Conservation (phyloP, 805 yeast species). For the Nakazawaea siamensis region DNA sequence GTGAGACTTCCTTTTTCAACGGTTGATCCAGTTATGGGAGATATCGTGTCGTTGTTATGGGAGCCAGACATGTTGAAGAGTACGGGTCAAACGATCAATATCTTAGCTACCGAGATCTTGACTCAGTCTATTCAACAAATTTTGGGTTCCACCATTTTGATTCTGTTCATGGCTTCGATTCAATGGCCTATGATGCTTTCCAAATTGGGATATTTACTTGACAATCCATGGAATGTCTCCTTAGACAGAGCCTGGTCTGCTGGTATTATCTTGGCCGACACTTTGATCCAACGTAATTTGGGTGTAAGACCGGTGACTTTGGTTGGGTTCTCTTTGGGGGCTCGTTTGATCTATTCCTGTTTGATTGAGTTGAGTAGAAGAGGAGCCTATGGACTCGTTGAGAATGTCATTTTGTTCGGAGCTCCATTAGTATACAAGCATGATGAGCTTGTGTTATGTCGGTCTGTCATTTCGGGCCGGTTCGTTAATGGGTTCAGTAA, state of each 20-base stretch:
- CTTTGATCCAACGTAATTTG: slow-evolving; percentile 74
- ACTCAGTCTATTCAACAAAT: slow-evolving; percentile 93
- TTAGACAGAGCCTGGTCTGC: slow-evolving; percentile 97
- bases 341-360: slow-evolving; percentile 87
- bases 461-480: slow-evolving; percentile 83
- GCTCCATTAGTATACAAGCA: slow-evolving; percentile 74
- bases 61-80: slow-evolving; percentile 96
- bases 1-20: slow-evolving; percentile 94
- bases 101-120: slow-evolving; percentile 88
- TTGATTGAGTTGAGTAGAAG: slow-evolving; percentile 74
- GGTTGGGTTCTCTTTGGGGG: slow-evolving; percentile 90
- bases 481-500: slow-evolving; percentile 86
- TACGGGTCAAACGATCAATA: slow-evolving; percentile 92
- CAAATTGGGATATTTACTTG: slow-evolving; percentile 80
- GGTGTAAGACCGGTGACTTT: slow-evolving; percentile 90
- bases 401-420: slow-evolving; percentile 83
- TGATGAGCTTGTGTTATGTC: slow-evolving; percentile 70
- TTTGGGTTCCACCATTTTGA: slow-evolving; percentile 81
- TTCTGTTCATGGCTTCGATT: slow-evolving; percentile 86
- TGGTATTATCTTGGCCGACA: slow-evolving; percentile 85
- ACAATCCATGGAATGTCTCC: slow-evolving; percentile 97
- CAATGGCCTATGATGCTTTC: slow-evolving; percentile 90
- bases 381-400: slow-evolving; percentile 83
- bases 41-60: slow-evolving; percentile 85
- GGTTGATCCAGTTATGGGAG: slow-evolving; percentile 97